Evolutionary conservation across 768 basidiomycete species (phyloP).

Genomic region (Gymnopilus junonius): DNA sequence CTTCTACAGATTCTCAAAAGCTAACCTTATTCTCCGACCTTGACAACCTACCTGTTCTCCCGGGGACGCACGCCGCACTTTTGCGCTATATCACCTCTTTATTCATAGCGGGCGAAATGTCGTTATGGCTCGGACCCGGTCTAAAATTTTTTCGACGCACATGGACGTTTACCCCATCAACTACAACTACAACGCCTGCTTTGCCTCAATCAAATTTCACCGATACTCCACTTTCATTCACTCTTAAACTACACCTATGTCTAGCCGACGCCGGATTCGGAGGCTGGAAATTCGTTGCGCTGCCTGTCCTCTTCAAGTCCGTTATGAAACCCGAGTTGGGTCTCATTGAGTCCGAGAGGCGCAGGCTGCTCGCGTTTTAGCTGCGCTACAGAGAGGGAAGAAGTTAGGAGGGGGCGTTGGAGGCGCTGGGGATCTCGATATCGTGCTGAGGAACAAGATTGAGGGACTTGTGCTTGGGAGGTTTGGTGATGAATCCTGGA

Average conservation of each 20-base stretch:
- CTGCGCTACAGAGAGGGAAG: conserved; percentile 48
- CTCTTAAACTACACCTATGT: conserved; percentile 57
- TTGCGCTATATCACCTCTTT: conserved; percentile 45
- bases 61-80: conserved; percentile 33
- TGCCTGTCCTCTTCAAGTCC: conserved; percentile 60
- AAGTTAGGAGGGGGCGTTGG: conserved; percentile 39
- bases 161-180: conserved; percentile 38
- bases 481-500: conserved; percentile 45
- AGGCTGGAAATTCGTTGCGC: conserved; percentile 74
- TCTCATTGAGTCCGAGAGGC: conserved; percentile 48
- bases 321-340: conserved; percentile 39
- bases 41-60: conserved; percentile 30
- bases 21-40: conserved; percentile 36
- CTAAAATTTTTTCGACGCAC: conserved; percentile 58
- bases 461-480: conserved; percentile 51
- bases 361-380: conserved; percentile 52
- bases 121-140: conserved; percentile 55
- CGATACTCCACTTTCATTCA: conserved; percentile 38
- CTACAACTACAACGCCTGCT: conserved; percentile 10
- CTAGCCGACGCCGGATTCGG: conserved; percentile 73
- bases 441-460: conserved; percentile 60
- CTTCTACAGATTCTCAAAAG: conserved; percentile 38
- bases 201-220: background rate
- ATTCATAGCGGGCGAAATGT: conserved; percentile 47
- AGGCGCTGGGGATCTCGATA: conserved; percentile 49